A percentile compares a stretch with the other conserved stretches of the same genome.
phyloP scores from a whole-genome alignment of 2,329 filamentous ascomycete species.

The Ceratocystis cacaofunesta region DNA sequence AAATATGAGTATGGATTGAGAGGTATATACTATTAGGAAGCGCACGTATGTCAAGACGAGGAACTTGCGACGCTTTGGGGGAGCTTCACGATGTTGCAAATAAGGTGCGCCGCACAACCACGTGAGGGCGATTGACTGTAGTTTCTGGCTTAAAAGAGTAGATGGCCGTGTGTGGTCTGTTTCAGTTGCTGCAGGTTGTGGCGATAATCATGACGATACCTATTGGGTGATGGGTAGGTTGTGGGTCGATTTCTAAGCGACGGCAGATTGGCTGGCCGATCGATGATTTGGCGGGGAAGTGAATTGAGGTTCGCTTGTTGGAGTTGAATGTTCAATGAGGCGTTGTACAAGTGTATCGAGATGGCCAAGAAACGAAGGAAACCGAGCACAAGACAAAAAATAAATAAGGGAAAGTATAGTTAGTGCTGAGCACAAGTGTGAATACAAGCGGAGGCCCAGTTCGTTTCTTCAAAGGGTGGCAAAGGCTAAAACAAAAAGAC shows the following conservation, averaged over 20 bases:
- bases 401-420: not conserved
- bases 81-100: not conserved
- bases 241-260: constrained; percentile 3
- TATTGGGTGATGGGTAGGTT: not conserved
- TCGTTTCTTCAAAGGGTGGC: not conserved
- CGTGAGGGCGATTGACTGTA: not conserved
- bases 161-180: constrained; percentile 1
- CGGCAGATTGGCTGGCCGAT: not conserved
- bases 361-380: not conserved
- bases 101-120: not conserved
- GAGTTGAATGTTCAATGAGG: not conserved
- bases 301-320: not conserved
- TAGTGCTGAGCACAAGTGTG: not conserved
- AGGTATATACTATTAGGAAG: not conserved
- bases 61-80: not conserved
- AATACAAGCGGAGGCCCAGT: not conserved
- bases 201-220: not conserved
- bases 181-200: not conserved
- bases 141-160: not conserved
- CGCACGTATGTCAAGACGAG: not conserved
- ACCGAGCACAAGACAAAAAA: not conserved
- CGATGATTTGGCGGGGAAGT: not conserved
- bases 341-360: not conserved
- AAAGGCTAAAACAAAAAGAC: not conserved
- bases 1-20: not conserved